Evolutionary conservation across 75 land plant species (phyloP).

Genomic region (Gnetum montanum): DNA sequence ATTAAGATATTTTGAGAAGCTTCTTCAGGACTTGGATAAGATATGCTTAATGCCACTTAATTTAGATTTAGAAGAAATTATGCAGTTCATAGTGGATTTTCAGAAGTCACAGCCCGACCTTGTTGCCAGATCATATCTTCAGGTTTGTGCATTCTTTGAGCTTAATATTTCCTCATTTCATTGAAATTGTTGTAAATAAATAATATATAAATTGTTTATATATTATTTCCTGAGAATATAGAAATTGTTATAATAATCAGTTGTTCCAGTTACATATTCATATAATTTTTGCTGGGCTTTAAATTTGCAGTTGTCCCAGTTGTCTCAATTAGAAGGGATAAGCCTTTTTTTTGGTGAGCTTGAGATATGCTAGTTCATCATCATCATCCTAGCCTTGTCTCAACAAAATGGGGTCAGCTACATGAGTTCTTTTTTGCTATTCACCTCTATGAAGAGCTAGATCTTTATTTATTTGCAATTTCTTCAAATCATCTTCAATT

Average conservation of each 20-base stretch:
- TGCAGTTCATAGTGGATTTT: conserved; percentile 71
- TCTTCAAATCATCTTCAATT: too few relatives aligned
- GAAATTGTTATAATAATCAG: neutral
- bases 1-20: conserved; percentile 67
- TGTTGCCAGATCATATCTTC: conserved; percentile 84
- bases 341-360: too few relatives aligned
- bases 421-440: too few relatives aligned
- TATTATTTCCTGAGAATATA: neutral
- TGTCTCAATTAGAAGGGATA: too few relatives aligned
- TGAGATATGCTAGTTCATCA: too few relatives aligned
- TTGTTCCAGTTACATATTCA: too few relatives aligned
- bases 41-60: conserved; percentile 67
- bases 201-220: neutral
- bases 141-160: conserved; percentile 32
- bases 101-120: conserved; percentile 85
- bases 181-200: neutral
- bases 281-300: too few relatives aligned
- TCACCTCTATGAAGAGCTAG: too few relatives aligned
- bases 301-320: too few relatives aligned
- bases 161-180: neutral
- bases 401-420: too few relatives aligned
- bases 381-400: too few relatives aligned
- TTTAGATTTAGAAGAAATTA: conserved; percentile 45
- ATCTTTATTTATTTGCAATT: too few relatives aligned
- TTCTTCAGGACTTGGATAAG: conserved; percentile 71